phyloP scores from a whole-genome alignment of 805 yeast genomes.

The Saturnispora ahearnii region DNA sequence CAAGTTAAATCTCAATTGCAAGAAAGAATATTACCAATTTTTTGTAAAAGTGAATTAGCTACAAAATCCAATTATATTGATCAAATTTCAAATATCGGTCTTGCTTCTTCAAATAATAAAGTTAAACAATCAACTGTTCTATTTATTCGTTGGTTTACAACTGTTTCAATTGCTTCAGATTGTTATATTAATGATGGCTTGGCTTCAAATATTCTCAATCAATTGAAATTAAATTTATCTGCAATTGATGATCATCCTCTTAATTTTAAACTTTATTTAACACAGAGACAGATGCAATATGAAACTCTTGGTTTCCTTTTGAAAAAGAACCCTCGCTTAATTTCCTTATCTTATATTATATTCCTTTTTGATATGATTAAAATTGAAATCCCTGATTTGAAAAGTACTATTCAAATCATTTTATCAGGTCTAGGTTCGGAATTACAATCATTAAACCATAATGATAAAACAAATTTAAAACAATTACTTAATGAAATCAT shows the following conservation, averaged over 20 bases:
- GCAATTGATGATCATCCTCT: slow-evolving; percentile 29
- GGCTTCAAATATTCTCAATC: slow-evolving; percentile 38
- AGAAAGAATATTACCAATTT: slow-evolving; percentile 42
- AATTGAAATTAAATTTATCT: slow-evolving; percentile 41
- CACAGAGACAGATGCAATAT: slow-evolving; percentile 57
- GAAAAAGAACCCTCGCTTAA: slow-evolving; percentile 34
- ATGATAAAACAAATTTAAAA: slow-evolving; percentile 36
- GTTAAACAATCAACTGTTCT: slow-evolving; percentile 50
- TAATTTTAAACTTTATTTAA: slow-evolving; percentile 22
- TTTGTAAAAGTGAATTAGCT: slow-evolving; percentile 46
- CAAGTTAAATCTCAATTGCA: slow-evolving; percentile 49
- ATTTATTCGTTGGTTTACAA: slow-evolving; percentile 55
- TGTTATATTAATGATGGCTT: slow-evolving; percentile 21
- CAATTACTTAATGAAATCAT: slow-evolving; percentile 21
- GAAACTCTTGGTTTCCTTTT: slow-evolving; percentile 70
- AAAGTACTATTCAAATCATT: slow-evolving; percentile 63
- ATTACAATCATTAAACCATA: slow-evolving; percentile 32
- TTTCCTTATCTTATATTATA: slow-evolving; percentile 44
- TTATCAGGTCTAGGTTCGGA: slow-evolving; percentile 49
- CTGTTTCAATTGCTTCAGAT: slow-evolving; percentile 14
- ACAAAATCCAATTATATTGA: slow-evolving; percentile 35
- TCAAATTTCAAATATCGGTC: slow-evolving; percentile 48
- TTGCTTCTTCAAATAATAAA: slow-evolving; percentile 43
- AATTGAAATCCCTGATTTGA: slow-evolving; percentile 53
- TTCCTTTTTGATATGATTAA: slow-evolving; percentile 65